Base-by-base conservation (phyloP, 2,329 filamentous ascomycete species). In the Aureobasidium subglaciale region DNA sequence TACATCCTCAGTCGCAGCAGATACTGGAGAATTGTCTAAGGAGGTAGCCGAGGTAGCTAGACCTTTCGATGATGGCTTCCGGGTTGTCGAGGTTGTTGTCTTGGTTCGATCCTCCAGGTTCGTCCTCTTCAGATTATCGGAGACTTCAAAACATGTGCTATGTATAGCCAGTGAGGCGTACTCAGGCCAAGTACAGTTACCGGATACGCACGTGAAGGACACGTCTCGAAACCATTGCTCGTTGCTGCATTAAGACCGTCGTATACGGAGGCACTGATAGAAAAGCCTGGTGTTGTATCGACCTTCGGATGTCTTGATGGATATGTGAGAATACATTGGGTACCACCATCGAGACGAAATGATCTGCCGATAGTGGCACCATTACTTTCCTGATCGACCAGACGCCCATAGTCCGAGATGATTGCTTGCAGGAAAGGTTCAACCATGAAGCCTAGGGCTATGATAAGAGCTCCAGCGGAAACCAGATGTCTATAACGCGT, bases 381-480 rank as follows among this genome's bases (percentile, higher is more conserved):
- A 2, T 5, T 15, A 15, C 13, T 11, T 11, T 42, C 40, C 15
- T 10, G 11, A 24, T 49, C 45, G n/a, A 30, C 20, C 15, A 54
- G 50, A 9, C 27, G 15, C 22, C 38, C 50, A 22, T 35, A 18
- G 7, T 42, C 38, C 1, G 38, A 32, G 7, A 54, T 54, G 2
- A 54, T n/a, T 16, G 50, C 50, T 43, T 54, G 50, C n/a, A 54
- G 38, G 7, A 35, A 42, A 34, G 50, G 50, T 5, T 54, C 50
- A 1, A 54, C 9, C 15, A 42, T 25, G 20, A 54, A 34, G 4
- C 50, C 38, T 1, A 54, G 29, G 15, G 38, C 38, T 5, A 43
- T 27, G 29, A 43, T 38, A 27, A 54, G 24, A 6, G 50, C 50
- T 18, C 50, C 50, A 15, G 22, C 18, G 3, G 50, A 42, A 4